Evolutionary conservation across 1,284 basidiomycete species (phyloP).

Genomic region (Gomphus sp.): DNA sequence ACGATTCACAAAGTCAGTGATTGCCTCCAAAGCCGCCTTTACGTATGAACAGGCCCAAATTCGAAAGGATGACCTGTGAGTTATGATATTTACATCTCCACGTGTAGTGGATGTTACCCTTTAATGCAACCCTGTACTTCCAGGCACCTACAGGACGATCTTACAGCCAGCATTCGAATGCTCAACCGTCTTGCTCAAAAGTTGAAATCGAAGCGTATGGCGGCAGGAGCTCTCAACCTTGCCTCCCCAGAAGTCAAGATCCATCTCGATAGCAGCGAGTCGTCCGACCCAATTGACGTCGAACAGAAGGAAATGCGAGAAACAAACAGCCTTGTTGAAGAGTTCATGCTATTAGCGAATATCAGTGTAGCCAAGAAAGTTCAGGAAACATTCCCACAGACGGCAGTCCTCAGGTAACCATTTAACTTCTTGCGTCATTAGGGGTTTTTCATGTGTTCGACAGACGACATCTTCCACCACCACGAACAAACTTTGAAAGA

Average conservation of each 20-base stretch:
- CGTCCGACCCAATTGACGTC: constrained; percentile 93
- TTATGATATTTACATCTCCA: constrained; percentile 8
- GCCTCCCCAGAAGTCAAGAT: constrained; percentile 98
- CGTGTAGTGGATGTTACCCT: not conserved
- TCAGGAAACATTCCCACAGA: constrained; percentile 92
- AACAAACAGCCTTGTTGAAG: constrained; percentile 96
- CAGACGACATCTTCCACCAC: constrained; percentile 91
- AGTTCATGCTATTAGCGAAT: constrained; percentile 98
- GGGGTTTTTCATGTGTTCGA: not conserved
- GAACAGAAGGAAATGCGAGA: constrained; percentile 92
- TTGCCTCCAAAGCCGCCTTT: constrained; percentile 94
- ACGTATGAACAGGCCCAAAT: constrained; percentile 96
- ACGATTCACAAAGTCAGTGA: constrained; percentile 93
- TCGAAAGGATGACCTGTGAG: constrained; percentile 86
- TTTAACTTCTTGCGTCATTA: not conserved
- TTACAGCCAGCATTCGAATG: constrained; percentile 85
- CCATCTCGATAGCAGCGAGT: constrained; percentile 87
- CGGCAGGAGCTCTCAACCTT: constrained; percentile 90
- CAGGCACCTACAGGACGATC: constrained; percentile 69
- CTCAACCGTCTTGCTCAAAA: constrained; percentile 86
- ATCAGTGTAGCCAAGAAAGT: constrained; percentile 90
- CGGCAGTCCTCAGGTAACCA: constrained; percentile 79
- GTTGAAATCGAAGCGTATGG: constrained; percentile 83
- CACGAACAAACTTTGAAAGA: constrained; percentile 91
- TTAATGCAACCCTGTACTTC: not conserved